A percentile compares a stretch with the other conserved stretches of the same genome.
Conservation (phyloP, 257 asterid genomes). For the Petunia axillaris region DNA sequence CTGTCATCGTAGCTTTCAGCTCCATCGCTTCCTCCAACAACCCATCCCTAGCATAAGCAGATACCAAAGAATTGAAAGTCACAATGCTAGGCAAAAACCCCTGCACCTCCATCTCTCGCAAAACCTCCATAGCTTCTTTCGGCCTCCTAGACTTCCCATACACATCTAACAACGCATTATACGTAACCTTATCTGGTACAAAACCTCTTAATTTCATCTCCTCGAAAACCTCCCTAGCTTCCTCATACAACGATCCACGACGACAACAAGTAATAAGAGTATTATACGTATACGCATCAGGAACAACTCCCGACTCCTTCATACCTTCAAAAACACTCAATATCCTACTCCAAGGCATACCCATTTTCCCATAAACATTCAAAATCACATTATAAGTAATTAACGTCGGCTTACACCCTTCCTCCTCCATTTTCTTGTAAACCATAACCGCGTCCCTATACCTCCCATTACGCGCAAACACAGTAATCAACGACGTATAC, state of each 20-base stretch:
- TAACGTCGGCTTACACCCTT: constrained; percentile 79
- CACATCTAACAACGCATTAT: constrained; percentile 83
- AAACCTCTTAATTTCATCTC: constrained; percentile 82
- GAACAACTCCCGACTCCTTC: constrained; percentile 66
- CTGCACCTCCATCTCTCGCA: constrained; percentile 73
- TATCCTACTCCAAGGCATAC: constrained; percentile 91
- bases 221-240: constrained; percentile 75
- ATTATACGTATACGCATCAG: constrained; percentile 90
- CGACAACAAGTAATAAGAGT: constrained; percentile 83
- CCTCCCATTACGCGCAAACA: constrained; percentile 57
- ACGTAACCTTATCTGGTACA: constrained; percentile 86
- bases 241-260: constrained; percentile 77
- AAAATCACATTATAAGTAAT: constrained; percentile 85
- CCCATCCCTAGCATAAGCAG: constrained; percentile 80
- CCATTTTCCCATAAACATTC: constrained; percentile 94
- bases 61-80: constrained; percentile 79
- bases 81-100: constrained; percentile 72
- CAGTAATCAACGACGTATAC: constrained; percentile 77
- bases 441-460: constrained; percentile 80
- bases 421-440: constrained; percentile 89
- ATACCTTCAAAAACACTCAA: constrained; percentile 60
- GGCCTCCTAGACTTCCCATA: constrained; percentile 91
- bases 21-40: constrained; percentile 82
- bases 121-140: constrained; percentile 80
- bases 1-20: constrained; percentile 64